Evolutionary conservation across 306 rosid species (phyloP).

Genomic region (Adenanthera pavonina): DNA sequence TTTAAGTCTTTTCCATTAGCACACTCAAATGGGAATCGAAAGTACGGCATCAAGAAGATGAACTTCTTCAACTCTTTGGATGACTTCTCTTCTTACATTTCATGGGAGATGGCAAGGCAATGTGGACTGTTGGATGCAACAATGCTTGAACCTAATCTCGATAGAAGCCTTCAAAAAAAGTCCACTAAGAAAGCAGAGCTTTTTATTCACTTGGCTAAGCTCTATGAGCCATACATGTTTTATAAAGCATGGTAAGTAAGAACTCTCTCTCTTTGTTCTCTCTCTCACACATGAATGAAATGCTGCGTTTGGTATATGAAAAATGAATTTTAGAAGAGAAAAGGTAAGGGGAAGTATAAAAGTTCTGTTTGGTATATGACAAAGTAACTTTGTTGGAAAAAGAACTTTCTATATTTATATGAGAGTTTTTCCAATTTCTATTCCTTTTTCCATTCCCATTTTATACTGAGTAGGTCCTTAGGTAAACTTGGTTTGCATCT

Average conservation of each 20-base stretch:
- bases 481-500: too few species aligned
- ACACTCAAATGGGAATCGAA: constrained; percentile 44
- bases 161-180: not conserved
- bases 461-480: too few species aligned
- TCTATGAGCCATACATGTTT: not conserved
- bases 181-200: not conserved
- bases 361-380: too few species aligned
- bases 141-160: not conserved
- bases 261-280: not conserved
- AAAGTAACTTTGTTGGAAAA: too few species aligned
- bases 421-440: too few species aligned
- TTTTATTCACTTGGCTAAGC: not conserved
- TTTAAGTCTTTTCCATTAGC: constrained; percentile 47
- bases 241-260: not conserved
- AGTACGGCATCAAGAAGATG: constrained; percentile 46
- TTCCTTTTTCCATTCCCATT: too few species aligned
- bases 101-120: not conserved
- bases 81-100: constrained; percentile 48
- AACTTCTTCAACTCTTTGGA: constrained; percentile 57
- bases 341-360: too few species aligned
- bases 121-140: not conserved
- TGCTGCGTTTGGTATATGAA: too few species aligned
- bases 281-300: too few species aligned
- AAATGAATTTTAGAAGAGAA: too few species aligned
- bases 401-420: too few species aligned